Evolutionary conservation across 2,329 filamentous ascomycete genomes (phyloP).

Genomic region (Teratosphaeria epicoccoides): DNA sequence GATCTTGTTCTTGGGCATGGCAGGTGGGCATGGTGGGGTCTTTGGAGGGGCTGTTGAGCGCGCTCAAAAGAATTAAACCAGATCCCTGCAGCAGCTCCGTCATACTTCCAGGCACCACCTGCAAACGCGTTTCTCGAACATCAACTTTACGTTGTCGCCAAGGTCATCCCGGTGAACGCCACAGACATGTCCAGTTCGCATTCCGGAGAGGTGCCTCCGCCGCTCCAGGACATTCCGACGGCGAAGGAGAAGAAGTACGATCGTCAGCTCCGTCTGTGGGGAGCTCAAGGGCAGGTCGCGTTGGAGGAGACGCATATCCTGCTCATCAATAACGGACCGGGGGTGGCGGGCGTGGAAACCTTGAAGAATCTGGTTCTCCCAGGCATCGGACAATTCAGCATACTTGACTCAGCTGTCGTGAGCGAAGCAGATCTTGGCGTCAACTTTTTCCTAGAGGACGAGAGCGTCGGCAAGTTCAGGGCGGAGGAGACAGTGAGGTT

Average conservation of each 20-base stretch:
- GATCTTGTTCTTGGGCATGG: neutral
- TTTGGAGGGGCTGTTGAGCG: neutral
- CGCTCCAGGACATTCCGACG: conserved; percentile 41
- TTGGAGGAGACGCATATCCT: conserved; percentile 88
- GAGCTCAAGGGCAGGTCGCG: conserved; percentile 78
- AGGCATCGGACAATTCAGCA: conserved; percentile 82
- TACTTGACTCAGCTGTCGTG: conserved; percentile 72
- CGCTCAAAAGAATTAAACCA: too few species aligned
- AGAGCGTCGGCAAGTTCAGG: conserved; percentile 63
- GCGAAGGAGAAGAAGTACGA: conserved; percentile 68
- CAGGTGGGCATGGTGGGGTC: neutral
- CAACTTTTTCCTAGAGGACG: conserved; percentile 90
- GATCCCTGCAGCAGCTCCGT: neutral
- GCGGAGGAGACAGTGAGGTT: conserved; percentile 68
- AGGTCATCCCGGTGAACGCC: conserved; percentile 7
- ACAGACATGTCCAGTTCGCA: conserved; percentile 5
- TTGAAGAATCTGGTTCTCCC: conserved; percentile 96
- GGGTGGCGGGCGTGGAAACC: conserved; percentile 78
- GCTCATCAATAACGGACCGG: conserved; percentile 76
- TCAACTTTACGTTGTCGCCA: neutral
- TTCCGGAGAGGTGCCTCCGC: conserved; percentile 29
- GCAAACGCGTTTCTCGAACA: neutral
- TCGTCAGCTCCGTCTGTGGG: conserved; percentile 89
- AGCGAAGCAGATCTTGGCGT: conserved; percentile 75
- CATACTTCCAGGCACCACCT: neutral